Conservation (phyloP, 345 rosid species). For the Salix caprea region DNA sequence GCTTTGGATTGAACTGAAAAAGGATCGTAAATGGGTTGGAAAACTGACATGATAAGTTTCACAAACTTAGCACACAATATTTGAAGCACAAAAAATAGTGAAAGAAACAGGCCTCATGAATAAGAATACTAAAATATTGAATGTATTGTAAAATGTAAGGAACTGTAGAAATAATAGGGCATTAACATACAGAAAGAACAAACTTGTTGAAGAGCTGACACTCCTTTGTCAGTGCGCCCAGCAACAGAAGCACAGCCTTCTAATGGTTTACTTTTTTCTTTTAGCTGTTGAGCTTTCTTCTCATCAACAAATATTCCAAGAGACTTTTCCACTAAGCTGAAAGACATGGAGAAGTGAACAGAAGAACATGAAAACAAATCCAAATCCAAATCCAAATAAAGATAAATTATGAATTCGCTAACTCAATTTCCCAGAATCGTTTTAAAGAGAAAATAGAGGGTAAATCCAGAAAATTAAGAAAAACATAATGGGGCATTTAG, state of each 20-base stretch:
- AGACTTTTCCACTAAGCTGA: constrained; percentile 69
- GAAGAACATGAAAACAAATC: neutral
- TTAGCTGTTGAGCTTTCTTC: constrained; percentile 71
- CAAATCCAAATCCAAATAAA: neutral
- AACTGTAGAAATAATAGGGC: neutral
- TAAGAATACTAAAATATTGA: neutral
- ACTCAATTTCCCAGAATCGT: neutral
- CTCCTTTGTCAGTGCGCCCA: constrained; percentile 98
- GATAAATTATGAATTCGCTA: neutral
- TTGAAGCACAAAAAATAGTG: neutral
- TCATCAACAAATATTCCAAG: constrained; percentile 89
- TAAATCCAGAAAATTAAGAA: no score
- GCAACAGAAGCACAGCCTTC: constrained; percentile 86
- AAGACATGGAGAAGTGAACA: neutral
- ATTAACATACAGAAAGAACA: constrained; percentile 87
- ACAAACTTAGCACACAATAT: neutral
- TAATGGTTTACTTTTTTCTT: constrained; percentile 63
- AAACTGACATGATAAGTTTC: neutral
- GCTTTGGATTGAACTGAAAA: neutral
- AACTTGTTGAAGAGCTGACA: constrained; percentile 87
- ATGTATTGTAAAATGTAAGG: neutral
- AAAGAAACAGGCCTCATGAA: neutral
- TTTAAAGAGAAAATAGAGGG: neutral
- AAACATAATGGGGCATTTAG: no score
- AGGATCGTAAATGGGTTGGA: neutral